phyloP scores from a whole-genome alignment of 169 alveolate species.

The Ichthyophthirius multifiliis region DNA sequence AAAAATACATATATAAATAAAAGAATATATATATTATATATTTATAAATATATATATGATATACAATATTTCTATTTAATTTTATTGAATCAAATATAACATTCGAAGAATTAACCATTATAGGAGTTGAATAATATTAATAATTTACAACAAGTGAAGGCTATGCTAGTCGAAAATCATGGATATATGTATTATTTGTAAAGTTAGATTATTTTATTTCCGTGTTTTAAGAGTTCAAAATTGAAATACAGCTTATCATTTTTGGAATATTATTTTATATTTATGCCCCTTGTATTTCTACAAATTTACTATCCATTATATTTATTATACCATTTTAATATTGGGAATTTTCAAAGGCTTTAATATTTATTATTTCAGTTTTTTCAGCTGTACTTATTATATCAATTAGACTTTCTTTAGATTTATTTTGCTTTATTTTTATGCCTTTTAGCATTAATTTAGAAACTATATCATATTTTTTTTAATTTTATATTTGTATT shows the following conservation, averaged over 20 bases:
- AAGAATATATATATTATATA: not conserved
- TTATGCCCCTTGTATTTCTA: not conserved
- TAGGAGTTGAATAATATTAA: not conserved
- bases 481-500: not conserved
- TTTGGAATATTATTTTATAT: not conserved
- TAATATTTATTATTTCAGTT: not conserved
- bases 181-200: not conserved
- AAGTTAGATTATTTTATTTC: not conserved
- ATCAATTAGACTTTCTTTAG: not conserved
- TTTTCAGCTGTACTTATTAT: not conserved
- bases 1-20: not conserved
- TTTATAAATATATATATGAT: not conserved
- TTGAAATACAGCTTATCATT: not conserved
- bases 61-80: no score
- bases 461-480: not conserved
- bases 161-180: not conserved
- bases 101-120: not conserved
- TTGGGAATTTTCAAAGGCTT: not conserved
- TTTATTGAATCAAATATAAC: no score
- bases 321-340: not conserved
- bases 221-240: not conserved
- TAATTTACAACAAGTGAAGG: not conserved
- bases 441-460: not conserved
- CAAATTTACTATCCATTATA: not conserved
- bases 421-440: not conserved